These are phyloP conservation scores for Flaveria brownii DNA, from an alignment of 129 eudicot species.

Conservation along the genomic window DNA sequence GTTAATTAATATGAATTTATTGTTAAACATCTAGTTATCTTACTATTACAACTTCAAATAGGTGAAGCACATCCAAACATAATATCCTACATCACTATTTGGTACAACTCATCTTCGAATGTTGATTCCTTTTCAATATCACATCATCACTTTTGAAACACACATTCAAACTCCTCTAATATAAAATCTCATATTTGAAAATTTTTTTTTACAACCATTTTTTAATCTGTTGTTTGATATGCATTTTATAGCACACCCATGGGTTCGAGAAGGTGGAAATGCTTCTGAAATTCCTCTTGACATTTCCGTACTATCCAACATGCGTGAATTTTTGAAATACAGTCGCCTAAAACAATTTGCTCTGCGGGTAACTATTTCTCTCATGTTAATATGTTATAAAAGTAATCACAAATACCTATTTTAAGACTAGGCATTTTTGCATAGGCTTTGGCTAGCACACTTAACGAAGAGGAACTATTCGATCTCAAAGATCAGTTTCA, in stretches of 20 bases:
- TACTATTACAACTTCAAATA: background rate
- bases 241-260: constrained; percentile 72
- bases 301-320: constrained; percentile 79
- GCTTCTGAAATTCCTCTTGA: constrained; percentile 96
- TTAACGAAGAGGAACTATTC: constrained; percentile 72
- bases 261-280: constrained; percentile 99
- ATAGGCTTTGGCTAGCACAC: constrained; percentile 92
- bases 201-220: background rate
- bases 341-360: constrained; percentile 93
- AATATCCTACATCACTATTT: background rate
- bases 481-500: constrained; percentile 90
- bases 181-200: background rate
- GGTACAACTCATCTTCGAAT: background rate
- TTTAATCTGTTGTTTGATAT: constrained; percentile 10
- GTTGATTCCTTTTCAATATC: background rate
- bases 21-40: background rate
- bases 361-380: constrained; percentile 47
- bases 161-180: background rate
- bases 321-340: constrained; percentile 90
- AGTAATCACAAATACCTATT: constrained; percentile 2
- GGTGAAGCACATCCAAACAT: constrained; percentile 3
- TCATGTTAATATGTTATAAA: background rate
- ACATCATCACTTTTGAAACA: background rate
- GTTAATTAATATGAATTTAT: background rate
- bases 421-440: background rate